Evolutionary conservation across 2,329 filamentous ascomycete genomes (phyloP), one percentile per base, ranked within the genome.

Genomic region (Alternaria conjuncta): DNA sequence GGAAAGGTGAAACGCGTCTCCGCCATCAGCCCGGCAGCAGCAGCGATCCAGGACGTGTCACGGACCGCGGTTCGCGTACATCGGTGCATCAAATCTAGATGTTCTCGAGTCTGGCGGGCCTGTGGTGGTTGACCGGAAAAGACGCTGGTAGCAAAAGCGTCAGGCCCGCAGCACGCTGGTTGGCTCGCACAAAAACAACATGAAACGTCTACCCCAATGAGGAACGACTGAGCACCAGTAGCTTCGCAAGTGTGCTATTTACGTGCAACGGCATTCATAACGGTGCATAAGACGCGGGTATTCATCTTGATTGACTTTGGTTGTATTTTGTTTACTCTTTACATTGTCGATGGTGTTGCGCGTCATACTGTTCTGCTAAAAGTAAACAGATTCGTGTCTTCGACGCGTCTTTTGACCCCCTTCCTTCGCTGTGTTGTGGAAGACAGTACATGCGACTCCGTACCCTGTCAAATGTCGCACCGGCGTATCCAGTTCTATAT

Each of bases 401-500:
- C 41, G 56, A 70, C 70, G 70, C 73, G 65, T 70, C 63, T 43
- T 64, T 57, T 55, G 30, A 47, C 66, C 58, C 53, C 20, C 57
- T 59, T 54, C 47, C 28, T 57, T 68, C 20, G 56, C 49, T 43
- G 21, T 28, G 9, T 44, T 25, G 18, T 18, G n/a, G 36, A 54
- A 30, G 20, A 41, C 23, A 43, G 55, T 56, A 64, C 58, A 63
- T 64, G 63, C 59, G 57, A 63, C 61, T 64, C 63, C 63, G 63
- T 64, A 67, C 61, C 67, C 61, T 55, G 59, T 60, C 56, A 61
- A 63, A 66, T 63, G 75, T 79, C 75, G 72, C 76, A 78, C 70
- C 65, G 73, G 71, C 70, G 75, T 77, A 62, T 76, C 73, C 66
- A 75, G 65, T 72, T 72, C 61, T 62, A 61, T 64, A 68, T 65